Conservation (phyloP, 2,329 filamentous ascomycete genomes). For the Phialemoniopsis sp. region DNA sequence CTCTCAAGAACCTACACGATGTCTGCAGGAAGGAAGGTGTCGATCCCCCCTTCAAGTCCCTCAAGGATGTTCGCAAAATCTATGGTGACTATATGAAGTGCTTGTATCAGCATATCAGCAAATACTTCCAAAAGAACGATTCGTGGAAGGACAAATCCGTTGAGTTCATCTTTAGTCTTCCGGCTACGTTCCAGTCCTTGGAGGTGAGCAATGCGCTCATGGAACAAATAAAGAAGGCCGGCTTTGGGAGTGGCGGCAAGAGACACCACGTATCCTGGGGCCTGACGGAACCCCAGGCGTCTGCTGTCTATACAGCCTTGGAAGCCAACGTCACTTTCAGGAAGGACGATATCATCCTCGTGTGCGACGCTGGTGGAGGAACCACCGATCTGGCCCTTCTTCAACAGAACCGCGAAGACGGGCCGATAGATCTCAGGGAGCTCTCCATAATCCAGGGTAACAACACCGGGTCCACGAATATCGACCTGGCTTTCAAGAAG, state of each 20-base stretch:
- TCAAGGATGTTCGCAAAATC: slow-evolving; percentile 38
- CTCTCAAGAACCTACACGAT: slow-evolving; percentile 41
- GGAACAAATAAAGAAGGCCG: slow-evolving; percentile 37
- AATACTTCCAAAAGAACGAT: slow-evolving; percentile 15
- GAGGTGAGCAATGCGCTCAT: slow-evolving; percentile 48
- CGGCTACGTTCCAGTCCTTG: slow-evolving; percentile 50
- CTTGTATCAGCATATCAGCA: slow-evolving; percentile 41
- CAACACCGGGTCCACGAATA: slow-evolving; percentile 36
- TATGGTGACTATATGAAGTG: slow-evolving; percentile 43
- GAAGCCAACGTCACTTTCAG: slow-evolving; percentile 30
- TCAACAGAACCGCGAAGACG: too few relatives aligned
- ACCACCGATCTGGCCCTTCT: slow-evolving; percentile 35
- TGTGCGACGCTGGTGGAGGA: slow-evolving; percentile 40
- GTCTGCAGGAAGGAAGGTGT: slow-evolving; percentile 35
- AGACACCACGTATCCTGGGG: slow-evolving; percentile 34
- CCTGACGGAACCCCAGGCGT: slow-evolving; percentile 43
- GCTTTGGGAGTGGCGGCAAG: slow-evolving; percentile 39
- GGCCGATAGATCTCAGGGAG: too few relatives aligned
- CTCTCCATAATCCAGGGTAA: too few relatives aligned
- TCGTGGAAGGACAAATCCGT: slow-evolving; percentile 41
- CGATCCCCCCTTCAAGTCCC: slow-evolving; percentile 31
- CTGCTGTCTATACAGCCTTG: slow-evolving; percentile 41
- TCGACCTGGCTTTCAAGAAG: slow-evolving; percentile 32
- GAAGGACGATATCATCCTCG: slow-evolving; percentile 33
- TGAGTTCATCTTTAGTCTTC: slow-evolving; percentile 52